Base-by-base conservation (phyloP, 129 eudicot species). In the Erigeron canadensis region DNA sequence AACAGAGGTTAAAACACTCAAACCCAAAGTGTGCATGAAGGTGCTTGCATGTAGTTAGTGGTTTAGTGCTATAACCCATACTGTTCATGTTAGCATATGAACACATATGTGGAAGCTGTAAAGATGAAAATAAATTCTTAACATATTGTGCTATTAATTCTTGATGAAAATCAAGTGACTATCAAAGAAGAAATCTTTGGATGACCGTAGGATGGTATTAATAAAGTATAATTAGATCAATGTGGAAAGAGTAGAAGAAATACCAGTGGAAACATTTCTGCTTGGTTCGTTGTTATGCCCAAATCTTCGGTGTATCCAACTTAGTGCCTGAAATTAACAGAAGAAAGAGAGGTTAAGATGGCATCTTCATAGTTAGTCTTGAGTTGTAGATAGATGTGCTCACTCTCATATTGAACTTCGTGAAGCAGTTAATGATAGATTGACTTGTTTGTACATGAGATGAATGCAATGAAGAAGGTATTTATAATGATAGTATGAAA, bases 301-400 rank as follows among this genome's bases (percentile, higher is more conserved):
- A 53, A 73, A 61, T 79, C 83, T 87, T 65, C 81, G 82, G 65
- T 84, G 89, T 85, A 88, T 85, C 97, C 97, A 87, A 48, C 88
- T 83, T 46, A 87, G 86, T 68, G 89, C 71, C 95, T 91, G 95
- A 88, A 66, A 79, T 54, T 40, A 40, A 45, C 41, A 50, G 38
- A 64, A 55, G 16, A 79, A 55, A 39, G 57, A 63, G 13, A 63
- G 58, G 57, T 67, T 77, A 70, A 45, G 39, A 62, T n/a, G 69
- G 21, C 55, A 41, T 21, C 43, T 42, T 76, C 42, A 39, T 51
- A 53, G 51, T 10, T 55, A 59, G 45, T 34, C 41, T 38, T 37
- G 39, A 61, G 17, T 19, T 61, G 9, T 61, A 63, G 21, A 69
- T 70, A 44, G 64, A 64, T 68, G 50, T 54, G 71, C 95, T 84